Conservation (phyloP, 495 filamentous ascomycete species). For the Penicillium egyptiacum region DNA sequence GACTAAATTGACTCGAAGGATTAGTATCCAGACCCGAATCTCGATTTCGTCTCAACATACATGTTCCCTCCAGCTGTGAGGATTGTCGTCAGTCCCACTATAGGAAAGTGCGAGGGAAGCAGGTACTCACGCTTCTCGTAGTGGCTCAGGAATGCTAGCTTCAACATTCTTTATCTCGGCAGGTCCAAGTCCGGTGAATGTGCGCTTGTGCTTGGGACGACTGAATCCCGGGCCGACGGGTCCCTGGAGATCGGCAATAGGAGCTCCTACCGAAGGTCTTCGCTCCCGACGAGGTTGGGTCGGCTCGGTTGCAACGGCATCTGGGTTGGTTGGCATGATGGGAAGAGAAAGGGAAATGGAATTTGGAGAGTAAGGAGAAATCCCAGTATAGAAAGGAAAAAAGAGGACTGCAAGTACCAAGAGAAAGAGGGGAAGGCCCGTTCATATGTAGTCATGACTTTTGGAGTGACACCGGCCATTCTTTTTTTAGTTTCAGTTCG, state of each 20-base stretch:
- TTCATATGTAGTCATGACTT: constrained; percentile 13
- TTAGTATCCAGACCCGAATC: not conserved
- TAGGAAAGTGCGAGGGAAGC: not conserved
- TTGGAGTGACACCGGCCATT: constrained; percentile 8
- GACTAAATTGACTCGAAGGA: constrained; percentile 39
- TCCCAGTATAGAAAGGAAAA: constrained; percentile 14
- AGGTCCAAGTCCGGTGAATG: constrained; percentile 86
- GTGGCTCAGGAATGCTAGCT: constrained; percentile 81
- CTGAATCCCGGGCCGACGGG: constrained; percentile 70
- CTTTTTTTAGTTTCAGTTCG: constrained; percentile 1
- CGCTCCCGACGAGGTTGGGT: constrained; percentile 52
- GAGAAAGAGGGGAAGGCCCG: constrained; percentile 18
- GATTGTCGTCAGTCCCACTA: constrained; percentile 17
- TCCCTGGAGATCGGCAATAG: constrained; percentile 78
- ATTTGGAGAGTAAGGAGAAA: constrained; percentile 2
- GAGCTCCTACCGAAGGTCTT: constrained; percentile 74
- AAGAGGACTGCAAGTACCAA: constrained; percentile 14
- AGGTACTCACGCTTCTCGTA: constrained; percentile 70
- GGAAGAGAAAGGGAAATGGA: not conserved
- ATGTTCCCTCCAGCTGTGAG: constrained; percentile 73
- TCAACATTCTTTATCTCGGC: constrained; percentile 92
- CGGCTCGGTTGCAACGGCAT: not conserved
- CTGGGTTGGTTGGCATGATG: constrained; percentile 8
- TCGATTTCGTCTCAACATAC: constrained; percentile 37
- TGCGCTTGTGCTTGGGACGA: constrained; percentile 93